These are phyloP conservation scores for Actinidia arguta DNA, from an alignment of 179 eudicot species.

Conservation along the genomic window DNA sequence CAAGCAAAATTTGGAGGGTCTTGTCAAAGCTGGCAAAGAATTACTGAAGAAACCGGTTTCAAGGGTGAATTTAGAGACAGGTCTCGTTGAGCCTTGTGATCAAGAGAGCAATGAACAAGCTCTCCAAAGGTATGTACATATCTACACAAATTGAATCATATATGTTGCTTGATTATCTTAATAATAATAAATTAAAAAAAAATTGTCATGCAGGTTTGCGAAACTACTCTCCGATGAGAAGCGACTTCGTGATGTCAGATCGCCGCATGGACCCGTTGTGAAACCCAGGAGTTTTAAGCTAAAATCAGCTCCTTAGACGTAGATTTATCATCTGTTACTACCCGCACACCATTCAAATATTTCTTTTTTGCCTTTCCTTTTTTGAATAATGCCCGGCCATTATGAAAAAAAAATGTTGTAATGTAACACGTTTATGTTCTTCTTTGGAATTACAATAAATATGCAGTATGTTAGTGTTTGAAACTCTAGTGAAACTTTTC, in stretches of 20 bases:
- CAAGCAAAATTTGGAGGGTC: slow-evolving; percentile 7
- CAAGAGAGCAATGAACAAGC: slow-evolving; percentile 11
- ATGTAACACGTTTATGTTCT: neutral
- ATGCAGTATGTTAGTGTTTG: no score
- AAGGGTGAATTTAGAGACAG: slow-evolving; percentile 18
- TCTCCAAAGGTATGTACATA: neutral
- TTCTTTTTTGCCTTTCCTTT: neutral
- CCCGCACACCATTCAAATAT: no score
- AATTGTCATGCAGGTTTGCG: slow-evolving; percentile 39
- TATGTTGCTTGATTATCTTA: neutral
- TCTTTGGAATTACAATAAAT: neutral
- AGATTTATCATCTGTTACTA: neutral
- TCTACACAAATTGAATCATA: neutral
- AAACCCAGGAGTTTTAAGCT: neutral
- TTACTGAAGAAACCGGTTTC: slow-evolving; percentile 17
- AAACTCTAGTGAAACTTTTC: no score
- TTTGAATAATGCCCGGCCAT: neutral
- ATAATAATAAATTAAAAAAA: neutral
- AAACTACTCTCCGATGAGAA: slow-evolving; percentile 42
- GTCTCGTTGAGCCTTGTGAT: neutral
- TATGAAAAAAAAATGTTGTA: neutral
- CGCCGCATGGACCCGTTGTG: slow-evolving; percentile 5
- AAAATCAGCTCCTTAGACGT: neutral
- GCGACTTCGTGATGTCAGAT: slow-evolving; percentile 30
- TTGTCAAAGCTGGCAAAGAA: slow-evolving; percentile 1